A percentile compares a stretch with the other conserved stretches of the same genome.
Evolutionary conservation across 2,329 filamentous ascomycete species (phyloP).

Genomic region (Fusarium newnesense): DNA sequence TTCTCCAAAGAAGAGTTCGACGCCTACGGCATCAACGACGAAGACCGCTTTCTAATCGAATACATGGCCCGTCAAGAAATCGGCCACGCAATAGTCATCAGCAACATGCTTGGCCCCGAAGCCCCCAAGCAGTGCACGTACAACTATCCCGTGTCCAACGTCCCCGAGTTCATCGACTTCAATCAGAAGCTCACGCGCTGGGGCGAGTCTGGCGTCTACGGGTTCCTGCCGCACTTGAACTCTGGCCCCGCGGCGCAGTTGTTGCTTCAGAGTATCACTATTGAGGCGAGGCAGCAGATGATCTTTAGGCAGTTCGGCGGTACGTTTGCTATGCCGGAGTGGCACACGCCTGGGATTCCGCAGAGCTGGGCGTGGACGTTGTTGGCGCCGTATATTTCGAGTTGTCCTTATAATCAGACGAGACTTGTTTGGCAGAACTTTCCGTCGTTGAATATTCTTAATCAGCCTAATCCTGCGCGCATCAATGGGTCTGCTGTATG

Average conservation of each 20-base stretch:
- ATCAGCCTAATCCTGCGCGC: conserved; percentile 80
- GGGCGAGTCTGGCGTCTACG: conserved; percentile 83
- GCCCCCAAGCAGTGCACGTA: conserved; percentile 82
- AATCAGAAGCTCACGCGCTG: conserved; percentile 85
- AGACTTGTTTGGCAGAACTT: conserved; percentile 88
- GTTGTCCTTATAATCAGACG: conserved; percentile 77
- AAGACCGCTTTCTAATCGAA: conserved; percentile 76
- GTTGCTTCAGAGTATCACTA: conserved; percentile 79
- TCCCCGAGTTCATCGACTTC: conserved; percentile 84
- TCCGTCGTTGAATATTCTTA: conserved; percentile 75
- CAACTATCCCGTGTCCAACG: conserved; percentile 80
- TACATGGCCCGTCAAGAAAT: conserved; percentile 83
- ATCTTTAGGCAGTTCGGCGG: conserved; percentile 86
- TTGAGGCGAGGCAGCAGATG: conserved; percentile 84
- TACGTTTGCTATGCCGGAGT: conserved; percentile 83
- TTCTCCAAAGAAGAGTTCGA: conserved; percentile 78
- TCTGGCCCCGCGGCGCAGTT: conserved; percentile 78
- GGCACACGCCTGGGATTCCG: conserved; percentile 82
- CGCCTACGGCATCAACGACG: conserved; percentile 71
- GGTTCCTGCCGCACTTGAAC: conserved; percentile 82
- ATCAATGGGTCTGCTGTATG: conserved; percentile 69
- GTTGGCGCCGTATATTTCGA: conserved; percentile 82
- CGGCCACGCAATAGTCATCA: conserved; percentile 80
- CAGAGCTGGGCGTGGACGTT: conserved; percentile 89
- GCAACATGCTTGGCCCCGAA: conserved; percentile 78